Evolutionary conservation across 441 rosid species (phyloP), one percentile per base, ranked within the genome.

Genomic region (Jatropha multifida): DNA sequence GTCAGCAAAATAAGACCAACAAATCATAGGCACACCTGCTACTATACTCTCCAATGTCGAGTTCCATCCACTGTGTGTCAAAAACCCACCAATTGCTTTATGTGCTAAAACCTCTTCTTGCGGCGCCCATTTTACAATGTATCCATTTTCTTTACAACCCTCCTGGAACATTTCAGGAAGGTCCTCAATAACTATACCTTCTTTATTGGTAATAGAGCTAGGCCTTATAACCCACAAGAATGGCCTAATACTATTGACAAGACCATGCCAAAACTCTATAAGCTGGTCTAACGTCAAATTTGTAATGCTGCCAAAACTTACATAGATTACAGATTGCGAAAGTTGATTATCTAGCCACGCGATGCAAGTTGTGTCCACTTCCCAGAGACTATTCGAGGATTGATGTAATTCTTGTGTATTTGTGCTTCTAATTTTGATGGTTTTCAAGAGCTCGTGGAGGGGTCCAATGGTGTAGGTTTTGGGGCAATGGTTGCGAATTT

Each of bases 171-270:
- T 75, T 4, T 58, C 37, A 11, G 74, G 77, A 13, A 68, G 4
- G 9, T 18, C 15, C 60, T 61, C 46, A 26, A 54, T 76, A 23
- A 67, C 80, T 4, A 44, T 44, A 48, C 75, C 68, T 5, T 79
- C 66, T 0, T 69, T 42, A 2, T 76, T 74, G 0, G 44, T 58
- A 65, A 87, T n/a, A 0, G 74, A 81, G 48, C 74, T 83, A 0
- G 87, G 87, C 60, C 94, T 80, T 6, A 87, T 75, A 20, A 83
- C 93, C 94, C 90, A 88, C 74, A 92, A 76, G 75, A 90, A 92
- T 41, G 83, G 78, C 18, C 76, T 78, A 62, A 83, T 85, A 72
- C 88, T 83, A 64, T 76, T 82, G 17, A 79, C 80, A 46, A 92
- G 71, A 20, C 97, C 90, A 68, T 90, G 69, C 87, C 90, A 86